phyloP scores from a whole-genome alignment of 2,329 filamentous ascomycete species.

The Trichoderma endophyticum region DNA sequence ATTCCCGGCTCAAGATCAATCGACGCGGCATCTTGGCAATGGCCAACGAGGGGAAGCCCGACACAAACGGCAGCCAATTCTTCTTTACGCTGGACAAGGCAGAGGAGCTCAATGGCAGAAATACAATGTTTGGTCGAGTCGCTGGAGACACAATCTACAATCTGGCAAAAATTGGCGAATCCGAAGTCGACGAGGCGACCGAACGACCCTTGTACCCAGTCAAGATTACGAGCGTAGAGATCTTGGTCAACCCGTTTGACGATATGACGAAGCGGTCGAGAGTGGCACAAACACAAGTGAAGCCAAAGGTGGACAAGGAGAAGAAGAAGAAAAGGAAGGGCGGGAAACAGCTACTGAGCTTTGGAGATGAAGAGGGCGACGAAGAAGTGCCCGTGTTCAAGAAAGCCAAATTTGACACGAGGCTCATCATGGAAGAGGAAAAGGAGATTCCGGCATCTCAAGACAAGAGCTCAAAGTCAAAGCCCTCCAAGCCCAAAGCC shows the following conservation, averaged over 20 bases:
- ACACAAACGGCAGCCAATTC: constrained; percentile 93
- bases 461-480: constrained; percentile 28
- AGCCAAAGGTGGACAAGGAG: constrained; percentile 44
- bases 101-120: constrained; percentile 81
- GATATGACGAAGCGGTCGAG: constrained; percentile 71
- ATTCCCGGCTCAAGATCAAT: constrained; percentile 89
- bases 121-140: constrained; percentile 89
- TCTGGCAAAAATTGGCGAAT: constrained; percentile 86
- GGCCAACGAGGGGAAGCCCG: constrained; percentile 76
- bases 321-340: constrained; percentile 70
- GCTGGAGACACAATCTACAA: constrained; percentile 96
- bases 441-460: constrained; percentile 25
- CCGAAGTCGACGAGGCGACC: constrained; percentile 71
- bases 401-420: constrained; percentile 75
- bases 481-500: constrained; percentile 32
- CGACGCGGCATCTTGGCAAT: constrained; percentile 88
- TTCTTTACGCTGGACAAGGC: constrained; percentile 88
- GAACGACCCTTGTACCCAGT: constrained; percentile 85
- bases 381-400: constrained; percentile 58
- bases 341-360: constrained; percentile 74
- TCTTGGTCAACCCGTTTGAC: constrained; percentile 77
- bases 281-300: constrained; percentile 47
- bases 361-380: constrained; percentile 66
- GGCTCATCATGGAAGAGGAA: constrained; percentile 62
- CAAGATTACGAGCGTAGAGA: constrained; percentile 70